phyloP scores from a whole-genome alignment of 257 asterid genomes.

The Solanum peruvianum region DNA sequence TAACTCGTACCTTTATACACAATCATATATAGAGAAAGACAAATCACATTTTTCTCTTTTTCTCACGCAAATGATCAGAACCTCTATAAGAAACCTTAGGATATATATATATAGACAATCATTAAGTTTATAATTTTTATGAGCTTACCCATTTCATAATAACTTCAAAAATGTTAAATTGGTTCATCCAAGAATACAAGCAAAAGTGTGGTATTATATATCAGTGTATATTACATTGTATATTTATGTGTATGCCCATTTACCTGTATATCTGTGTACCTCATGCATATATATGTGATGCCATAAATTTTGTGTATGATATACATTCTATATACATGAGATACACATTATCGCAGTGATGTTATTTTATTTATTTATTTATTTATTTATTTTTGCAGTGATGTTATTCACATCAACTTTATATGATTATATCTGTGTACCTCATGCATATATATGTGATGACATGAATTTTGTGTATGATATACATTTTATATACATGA shows the following conservation, averaged over 20 bases:
- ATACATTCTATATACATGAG: background rate
- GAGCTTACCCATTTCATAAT: background rate
- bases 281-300: background rate
- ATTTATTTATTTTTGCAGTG: too few relatives aligned
- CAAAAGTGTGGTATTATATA: background rate
- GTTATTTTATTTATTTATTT: too few relatives aligned
- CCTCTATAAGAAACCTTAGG: too few relatives aligned
- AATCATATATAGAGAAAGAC: background rate
- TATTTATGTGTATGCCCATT: background rate
- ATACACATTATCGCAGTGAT: background rate
- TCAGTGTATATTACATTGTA: background rate
- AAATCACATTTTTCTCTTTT: background rate
- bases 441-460: background rate
- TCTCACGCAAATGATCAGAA: background rate
- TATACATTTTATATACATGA: background rate
- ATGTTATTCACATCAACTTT: background rate
- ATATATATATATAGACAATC: background rate
- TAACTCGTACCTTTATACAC: background rate
- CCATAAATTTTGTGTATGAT: background rate
- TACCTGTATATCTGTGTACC: background rate
- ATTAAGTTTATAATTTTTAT: background rate
- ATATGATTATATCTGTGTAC: background rate
- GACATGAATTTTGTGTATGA: background rate
- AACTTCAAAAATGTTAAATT: background rate
- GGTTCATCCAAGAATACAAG: background rate